phyloP scores from a whole-genome alignment of 75 land plant species.

The Pinus tabuliformis region DNA sequence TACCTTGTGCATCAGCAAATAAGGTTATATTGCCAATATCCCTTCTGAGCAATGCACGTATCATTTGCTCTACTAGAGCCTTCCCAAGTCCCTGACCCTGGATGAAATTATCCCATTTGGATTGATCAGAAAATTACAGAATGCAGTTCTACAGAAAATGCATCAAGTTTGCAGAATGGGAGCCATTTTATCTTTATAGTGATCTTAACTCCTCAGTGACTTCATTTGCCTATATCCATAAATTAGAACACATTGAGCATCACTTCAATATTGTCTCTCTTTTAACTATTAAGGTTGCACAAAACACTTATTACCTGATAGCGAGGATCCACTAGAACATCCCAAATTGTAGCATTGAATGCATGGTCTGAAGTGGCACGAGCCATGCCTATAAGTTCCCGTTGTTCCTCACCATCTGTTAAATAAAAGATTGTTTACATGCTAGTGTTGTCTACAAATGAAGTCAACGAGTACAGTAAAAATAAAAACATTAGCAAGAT shows the following conservation, averaged over 20 bases:
- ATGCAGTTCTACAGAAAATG: constrained; percentile 2
- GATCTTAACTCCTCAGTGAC: neutral
- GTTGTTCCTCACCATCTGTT: constrained; percentile 57
- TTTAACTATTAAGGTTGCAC: neutral
- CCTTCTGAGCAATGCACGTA: constrained; percentile 81
- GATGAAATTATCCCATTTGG: neutral
- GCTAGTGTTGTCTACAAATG: constrained; percentile 21
- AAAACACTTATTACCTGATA: constrained; percentile 64
- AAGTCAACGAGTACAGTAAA: constrained; percentile 7
- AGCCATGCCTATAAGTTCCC: constrained; percentile 93
- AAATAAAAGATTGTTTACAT: constrained; percentile 45
- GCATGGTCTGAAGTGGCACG: constrained; percentile 99
- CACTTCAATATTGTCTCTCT: neutral
- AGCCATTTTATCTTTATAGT: neutral
- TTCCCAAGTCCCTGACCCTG: constrained; percentile 99
- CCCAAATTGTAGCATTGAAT: constrained; percentile 99
- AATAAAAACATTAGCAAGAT: constrained; percentile 6
- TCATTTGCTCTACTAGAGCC: constrained; percentile 86
- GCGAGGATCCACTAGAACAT: constrained; percentile 92
- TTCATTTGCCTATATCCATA: neutral
- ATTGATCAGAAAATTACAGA: constrained; percentile 1
- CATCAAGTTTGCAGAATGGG: neutral
- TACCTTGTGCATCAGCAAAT: constrained; percentile 97
- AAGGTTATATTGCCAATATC: constrained; percentile 96
- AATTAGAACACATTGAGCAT: neutral